Evolutionary conservation across 1,284 basidiomycete species (phyloP).

Genomic region (Cutaneotrichosporon cyanovorans): DNA sequence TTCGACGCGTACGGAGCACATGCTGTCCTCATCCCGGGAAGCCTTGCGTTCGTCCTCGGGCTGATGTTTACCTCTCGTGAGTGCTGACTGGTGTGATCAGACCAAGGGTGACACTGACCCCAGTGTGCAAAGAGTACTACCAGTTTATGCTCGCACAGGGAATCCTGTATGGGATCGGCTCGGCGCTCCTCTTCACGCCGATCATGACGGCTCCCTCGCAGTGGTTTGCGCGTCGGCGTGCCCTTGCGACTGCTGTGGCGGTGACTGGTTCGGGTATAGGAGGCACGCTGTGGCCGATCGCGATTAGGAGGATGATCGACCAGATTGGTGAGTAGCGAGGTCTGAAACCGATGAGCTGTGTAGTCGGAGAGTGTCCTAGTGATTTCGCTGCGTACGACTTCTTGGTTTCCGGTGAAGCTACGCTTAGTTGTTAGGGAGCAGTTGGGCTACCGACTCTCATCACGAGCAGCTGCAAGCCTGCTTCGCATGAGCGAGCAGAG

Average conservation of each 20-base stretch:
- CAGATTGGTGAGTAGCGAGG: conserved; percentile 7
- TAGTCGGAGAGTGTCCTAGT: too few species aligned
- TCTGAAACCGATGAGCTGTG: too few species aligned
- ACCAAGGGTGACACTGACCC: not conserved
- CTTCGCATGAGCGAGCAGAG: too few species aligned
- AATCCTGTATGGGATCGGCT: conserved; percentile 22
- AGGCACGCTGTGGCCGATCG: conserved; percentile 34
- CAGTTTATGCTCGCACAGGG: conserved; percentile 42
- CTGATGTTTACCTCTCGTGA: conserved; percentile 8
- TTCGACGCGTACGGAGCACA: conserved; percentile 28
- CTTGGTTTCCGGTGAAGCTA: too few species aligned
- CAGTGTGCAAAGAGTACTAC: conserved; percentile 55
- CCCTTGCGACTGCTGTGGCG: conserved; percentile 29
- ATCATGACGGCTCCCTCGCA: conserved; percentile 51
- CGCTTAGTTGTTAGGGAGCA: too few species aligned
- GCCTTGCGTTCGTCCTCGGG: conserved; percentile 48
- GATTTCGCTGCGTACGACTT: too few species aligned
- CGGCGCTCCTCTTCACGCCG: conserved; percentile 51
- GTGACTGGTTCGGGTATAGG: conserved; percentile 30
- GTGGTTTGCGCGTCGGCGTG: conserved; percentile 45
- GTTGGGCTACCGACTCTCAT: too few species aligned
- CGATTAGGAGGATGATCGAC: conserved; percentile 2
- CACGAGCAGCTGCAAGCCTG: too few species aligned
- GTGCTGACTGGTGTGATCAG: not conserved
- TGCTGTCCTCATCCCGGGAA: conserved; percentile 48